phyloP scores from a whole-genome alignment of 2,329 filamentous ascomycete species.

The Paraconiothyrium brasiliense region DNA sequence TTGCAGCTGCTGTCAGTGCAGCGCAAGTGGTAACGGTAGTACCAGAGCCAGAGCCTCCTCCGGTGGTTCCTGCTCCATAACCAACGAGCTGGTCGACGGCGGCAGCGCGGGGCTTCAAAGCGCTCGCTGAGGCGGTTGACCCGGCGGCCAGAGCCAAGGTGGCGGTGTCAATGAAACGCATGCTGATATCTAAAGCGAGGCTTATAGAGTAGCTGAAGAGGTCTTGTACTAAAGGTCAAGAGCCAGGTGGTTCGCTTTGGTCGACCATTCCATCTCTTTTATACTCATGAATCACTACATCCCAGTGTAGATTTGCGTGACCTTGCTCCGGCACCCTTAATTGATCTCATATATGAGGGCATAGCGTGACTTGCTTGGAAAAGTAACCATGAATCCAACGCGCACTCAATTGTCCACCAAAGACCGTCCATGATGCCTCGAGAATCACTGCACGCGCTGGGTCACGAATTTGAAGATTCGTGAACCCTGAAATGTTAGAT shows the following conservation, averaged over 20 bases:
- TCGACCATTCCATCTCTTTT: not conserved
- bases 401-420: slow-evolving; percentile 15
- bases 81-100: slow-evolving; percentile 49
- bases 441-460: not conserved
- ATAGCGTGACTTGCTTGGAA: not conserved
- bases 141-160: slow-evolving; percentile 37
- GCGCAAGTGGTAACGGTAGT: slow-evolving; percentile 64
- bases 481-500: slow-evolving; percentile 3
- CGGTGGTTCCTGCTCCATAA: slow-evolving; percentile 63
- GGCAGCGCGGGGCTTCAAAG: slow-evolving; percentile 39
- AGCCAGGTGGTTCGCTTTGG: not conserved
- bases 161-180: slow-evolving; percentile 40
- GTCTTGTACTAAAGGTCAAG: not conserved
- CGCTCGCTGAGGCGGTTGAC: slow-evolving; percentile 33
- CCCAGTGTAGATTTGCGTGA: not conserved
- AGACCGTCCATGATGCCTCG: slow-evolving; percentile 3
- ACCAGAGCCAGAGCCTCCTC: slow-evolving; percentile 64
- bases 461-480: not conserved
- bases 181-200: slow-evolving; percentile 20
- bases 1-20: slow-evolving; percentile 60
- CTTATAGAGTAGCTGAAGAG: not conserved
- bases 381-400: not conserved
- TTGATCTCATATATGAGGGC: slow-evolving; percentile 1
- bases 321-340: not conserved
- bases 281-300: not conserved